Conservation (phyloP, 495 filamentous ascomycete genomes). For the Coniosporium apollinis region DNA sequence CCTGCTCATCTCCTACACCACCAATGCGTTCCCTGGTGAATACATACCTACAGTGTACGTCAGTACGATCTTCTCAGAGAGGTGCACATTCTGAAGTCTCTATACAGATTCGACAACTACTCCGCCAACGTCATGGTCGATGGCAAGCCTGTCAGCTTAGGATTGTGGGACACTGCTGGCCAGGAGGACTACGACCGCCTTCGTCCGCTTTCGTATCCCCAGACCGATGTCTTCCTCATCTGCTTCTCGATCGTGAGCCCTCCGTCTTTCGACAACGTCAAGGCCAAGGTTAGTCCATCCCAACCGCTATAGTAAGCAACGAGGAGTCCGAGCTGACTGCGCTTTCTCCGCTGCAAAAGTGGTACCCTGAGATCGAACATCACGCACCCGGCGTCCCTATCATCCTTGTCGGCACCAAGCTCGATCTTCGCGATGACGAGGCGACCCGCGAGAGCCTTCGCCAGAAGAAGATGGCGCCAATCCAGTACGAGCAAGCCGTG, state of each 20-base stretch:
- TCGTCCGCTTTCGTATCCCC: constrained; percentile 87
- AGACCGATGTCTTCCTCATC: constrained; percentile 95
- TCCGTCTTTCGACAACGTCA: constrained; percentile 93
- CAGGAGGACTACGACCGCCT: constrained; percentile 98
- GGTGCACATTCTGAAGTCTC: constrained; percentile 1
- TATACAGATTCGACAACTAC: constrained; percentile 90
- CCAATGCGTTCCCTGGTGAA: constrained; percentile 96
- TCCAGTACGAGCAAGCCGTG: constrained; percentile 76
- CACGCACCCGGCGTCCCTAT: constrained; percentile 92
- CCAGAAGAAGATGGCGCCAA: constrained; percentile 77
- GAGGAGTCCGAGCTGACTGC: constrained; percentile 1
- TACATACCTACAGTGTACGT: constrained; percentile 98
- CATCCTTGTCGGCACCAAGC: constrained; percentile 93
- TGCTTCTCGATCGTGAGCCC: constrained; percentile 98
- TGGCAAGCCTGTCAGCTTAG: constrained; percentile 88
- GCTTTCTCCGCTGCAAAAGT: constrained; percentile 33
- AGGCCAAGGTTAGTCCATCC: constrained; percentile 56
- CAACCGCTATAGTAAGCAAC: neutral
- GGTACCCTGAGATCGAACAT: constrained; percentile 93
- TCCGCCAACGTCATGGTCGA: constrained; percentile 98
- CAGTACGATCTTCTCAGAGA: neutral
- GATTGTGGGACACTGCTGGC: constrained; percentile 96
- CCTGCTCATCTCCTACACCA: constrained; percentile 96
- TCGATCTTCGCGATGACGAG: constrained; percentile 87
- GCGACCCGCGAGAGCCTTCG: constrained; percentile 59